Base-by-base conservation (phyloP, 73 alveolate genomes). In the Blepharisma japonicum region DNA sequence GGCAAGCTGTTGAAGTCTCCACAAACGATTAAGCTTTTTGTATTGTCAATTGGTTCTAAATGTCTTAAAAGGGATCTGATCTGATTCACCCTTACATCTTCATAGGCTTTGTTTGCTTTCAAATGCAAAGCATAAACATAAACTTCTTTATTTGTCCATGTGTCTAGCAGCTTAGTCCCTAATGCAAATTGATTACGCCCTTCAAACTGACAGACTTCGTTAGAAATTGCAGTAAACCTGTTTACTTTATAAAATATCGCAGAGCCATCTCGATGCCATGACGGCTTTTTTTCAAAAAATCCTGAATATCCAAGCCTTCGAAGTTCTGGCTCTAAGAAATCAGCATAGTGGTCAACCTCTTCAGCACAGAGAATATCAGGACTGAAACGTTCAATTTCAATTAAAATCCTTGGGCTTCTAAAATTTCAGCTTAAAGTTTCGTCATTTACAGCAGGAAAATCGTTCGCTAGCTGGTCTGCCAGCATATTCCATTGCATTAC, bases 231-330 rank as follows among this genome's bases (percentile, higher is more conserved):
- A n/a, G 14, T 25, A 61, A 61, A 61, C 74, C 14, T 61, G n/a
- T 11, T 9, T 32, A 3, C 3, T 61, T 25, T 14, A 25, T 61
- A 61, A 61, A 61, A 61, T 18, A 61, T 61, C 14, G 50, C 74
- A 20, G 23, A 18, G n/a, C 74, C 74, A 25, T 61, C 74, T 61
- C 47, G n/a, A 25, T 61, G 74, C 74, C 74, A 61, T 2, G 47
- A n/a, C 2, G 18, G 14, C 23, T 61, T 61, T 25, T 61, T 14
- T 39, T 25, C 5, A 61, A 20, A 61, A 61, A 61, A 8, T 14
- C 74, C 23, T 8, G 14, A 0, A 25, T 14, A 61, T 18, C 74
- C 74, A 14, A n/a, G 14, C 4, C 23, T 25, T 20, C 0, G 0
- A n/a, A 61, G 14, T 9, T 20, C 14, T 9, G 50, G 50, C 49